Evolutionary conservation across 23 red algal genomes (phyloP), one percentile per base, ranked within the genome.

Genomic region (Agarophyton chilense): DNA sequence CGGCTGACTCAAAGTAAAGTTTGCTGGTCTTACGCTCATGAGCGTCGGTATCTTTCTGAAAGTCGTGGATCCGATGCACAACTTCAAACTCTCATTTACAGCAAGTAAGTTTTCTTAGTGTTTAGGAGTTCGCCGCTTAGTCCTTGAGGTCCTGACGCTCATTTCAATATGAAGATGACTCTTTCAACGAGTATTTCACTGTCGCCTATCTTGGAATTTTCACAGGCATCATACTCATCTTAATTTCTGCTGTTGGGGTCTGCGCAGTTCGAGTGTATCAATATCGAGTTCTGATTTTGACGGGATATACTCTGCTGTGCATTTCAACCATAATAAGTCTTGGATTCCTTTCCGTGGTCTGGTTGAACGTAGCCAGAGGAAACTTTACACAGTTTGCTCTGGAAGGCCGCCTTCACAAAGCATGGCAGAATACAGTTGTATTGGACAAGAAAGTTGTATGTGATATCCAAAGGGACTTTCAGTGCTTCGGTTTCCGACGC

Each of bases 381-480:
- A 52, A 78, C 10, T 33, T n/a, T 18, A 22, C 64, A 41, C 73
- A 52, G 34, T 56, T 78, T 45, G 73, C 43, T 32, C 24, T 78
- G 34, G 51, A 56, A 52, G 73, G 53, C 53, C 51, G 46, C 16
- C 51, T 78, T 52, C 46, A 78, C 24, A 78, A 52, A 25, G 73
- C 73, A 35, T 78, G 73, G 73, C 51, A 78, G 22, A 78, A 78
- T 31, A 78, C 73, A 6, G 73, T 78, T 41, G 45, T 54, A 35
- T 18, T 78, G 45, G 51, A 78, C 46, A 78, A 31, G 34, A 21
- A 52, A 39, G 36, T 11, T 39, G 73, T 45, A 33, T 78, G 73
- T 25, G 46, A 56, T 4, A 52, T 78, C 26, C 73, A 78, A 52
- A 17, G 12, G 5, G 73, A 78, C 42, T 78, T 47, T 21, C 35